phyloP scores from a whole-genome alignment of 2,329 filamentous ascomycete species.

The Grosmannia serpens region DNA sequence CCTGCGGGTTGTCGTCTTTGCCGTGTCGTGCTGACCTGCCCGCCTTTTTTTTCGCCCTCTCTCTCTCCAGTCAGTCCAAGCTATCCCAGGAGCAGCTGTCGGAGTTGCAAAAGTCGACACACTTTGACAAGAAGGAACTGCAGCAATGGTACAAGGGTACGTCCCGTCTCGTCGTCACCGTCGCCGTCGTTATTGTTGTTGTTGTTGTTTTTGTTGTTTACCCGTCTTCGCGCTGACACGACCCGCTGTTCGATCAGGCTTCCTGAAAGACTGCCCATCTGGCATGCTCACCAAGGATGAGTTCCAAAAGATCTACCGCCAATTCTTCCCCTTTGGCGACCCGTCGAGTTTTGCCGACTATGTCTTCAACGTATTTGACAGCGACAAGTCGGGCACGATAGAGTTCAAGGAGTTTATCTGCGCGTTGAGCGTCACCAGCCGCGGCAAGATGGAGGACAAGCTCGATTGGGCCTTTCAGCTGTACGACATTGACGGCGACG shows the following conservation, averaged over 20 bases:
- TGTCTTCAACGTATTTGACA: constrained; percentile 98
- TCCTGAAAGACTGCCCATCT: constrained; percentile 94
- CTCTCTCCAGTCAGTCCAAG: constrained; percentile 72
- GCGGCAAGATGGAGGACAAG: constrained; percentile 99
- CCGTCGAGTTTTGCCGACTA: constrained; percentile 97
- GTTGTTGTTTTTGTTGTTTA: not conserved
- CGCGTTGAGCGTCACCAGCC: constrained; percentile 88
- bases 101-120: constrained; percentile 91
- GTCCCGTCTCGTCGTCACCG: constrained; percentile 16
- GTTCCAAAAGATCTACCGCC: constrained; percentile 99
- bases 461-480: constrained; percentile 98
- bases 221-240: not conserved
- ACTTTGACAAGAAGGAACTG: constrained; percentile 99
- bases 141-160: constrained; percentile 99
- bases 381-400: constrained; percentile 92
- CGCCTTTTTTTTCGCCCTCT: too few relatives aligned
- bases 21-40: not conserved
- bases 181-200: not conserved
- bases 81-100: constrained; percentile 91
- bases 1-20: not conserved
- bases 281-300: constrained; percentile 96
- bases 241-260: constrained; percentile 46
- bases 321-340: constrained; percentile 98
- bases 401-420: constrained; percentile 99
- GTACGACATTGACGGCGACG: constrained; percentile 97